Percentiles rank a stretch among this genome's conserved stretches.
These are phyloP conservation scores for Saxophila tyrrhenica DNA, from an alignment of 495 filamentous ascomycete species.

Conservation along the genomic window DNA sequence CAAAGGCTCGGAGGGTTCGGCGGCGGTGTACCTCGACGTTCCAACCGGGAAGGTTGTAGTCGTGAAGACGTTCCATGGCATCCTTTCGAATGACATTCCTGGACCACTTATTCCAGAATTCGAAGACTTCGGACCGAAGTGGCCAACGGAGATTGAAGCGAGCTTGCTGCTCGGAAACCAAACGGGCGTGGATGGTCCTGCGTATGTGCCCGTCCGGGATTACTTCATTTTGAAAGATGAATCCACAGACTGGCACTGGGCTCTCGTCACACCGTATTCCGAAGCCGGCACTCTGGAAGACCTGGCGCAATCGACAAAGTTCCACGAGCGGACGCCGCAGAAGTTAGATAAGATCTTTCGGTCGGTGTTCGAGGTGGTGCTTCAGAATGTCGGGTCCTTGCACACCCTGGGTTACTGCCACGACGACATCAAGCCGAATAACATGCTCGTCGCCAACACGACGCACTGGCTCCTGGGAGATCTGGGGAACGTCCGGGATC, in stretches of 20 bases:
- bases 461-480: constrained; percentile 22
- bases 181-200: neutral
- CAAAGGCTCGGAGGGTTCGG: neutral
- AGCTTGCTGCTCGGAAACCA: neutral
- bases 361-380: constrained; percentile 5
- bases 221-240: constrained; percentile 6
- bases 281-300: constrained; percentile 5
- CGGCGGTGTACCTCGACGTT: neutral
- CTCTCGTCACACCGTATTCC: constrained; percentile 9
- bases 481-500: constrained; percentile 22
- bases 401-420: constrained; percentile 17
- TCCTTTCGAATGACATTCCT: neutral
- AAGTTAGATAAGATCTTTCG: constrained; percentile 7
- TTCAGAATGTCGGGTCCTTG: neutral
- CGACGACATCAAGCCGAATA: constrained; percentile 25
- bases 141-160: constrained; percentile 10
- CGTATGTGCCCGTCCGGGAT: constrained; percentile 7
- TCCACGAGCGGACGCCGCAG: neutral
- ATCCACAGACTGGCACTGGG: constrained; percentile 1
- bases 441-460: constrained; percentile 17
- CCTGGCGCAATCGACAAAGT: neutral
- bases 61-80: neutral
- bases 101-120: neutral
- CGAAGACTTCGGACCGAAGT: neutral
- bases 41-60: neutral